Evolutionary conservation across 768 basidiomycete genomes (phyloP).

Genomic region (Astraeus odoratus): DNA sequence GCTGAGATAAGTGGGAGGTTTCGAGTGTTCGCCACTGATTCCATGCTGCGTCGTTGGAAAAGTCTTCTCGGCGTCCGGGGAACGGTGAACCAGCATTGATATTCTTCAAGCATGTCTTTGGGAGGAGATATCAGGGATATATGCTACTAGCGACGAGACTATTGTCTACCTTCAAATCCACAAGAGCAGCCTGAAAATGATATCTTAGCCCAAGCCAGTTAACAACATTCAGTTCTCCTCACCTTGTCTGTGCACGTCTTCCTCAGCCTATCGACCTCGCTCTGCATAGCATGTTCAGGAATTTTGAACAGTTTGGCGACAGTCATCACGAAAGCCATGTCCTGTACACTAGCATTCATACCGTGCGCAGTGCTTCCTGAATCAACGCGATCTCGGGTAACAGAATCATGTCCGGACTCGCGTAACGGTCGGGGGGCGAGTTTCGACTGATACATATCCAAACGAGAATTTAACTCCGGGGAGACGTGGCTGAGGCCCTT

Average conservation of each 20-base stretch:
- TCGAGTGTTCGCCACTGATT: conserved; percentile 78
- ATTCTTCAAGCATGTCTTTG: conserved; percentile 82
- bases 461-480: conserved; percentile 70
- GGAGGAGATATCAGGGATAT: conserved; percentile 7
- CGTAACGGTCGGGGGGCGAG: conserved; percentile 56
- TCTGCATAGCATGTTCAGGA: conserved; percentile 56
- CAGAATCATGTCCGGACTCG: conserved; percentile 66
- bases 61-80: conserved; percentile 83
- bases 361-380: conserved; percentile 35
- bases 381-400: conserved; percentile 48
- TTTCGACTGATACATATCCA: conserved; percentile 82
- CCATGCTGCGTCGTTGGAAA: conserved; percentile 77
- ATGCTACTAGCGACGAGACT: background rate
- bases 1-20: conserved; percentile 76
- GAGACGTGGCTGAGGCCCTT: conserved; percentile 68
- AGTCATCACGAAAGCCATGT: conserved; percentile 72
- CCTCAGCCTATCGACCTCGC: conserved; percentile 63
- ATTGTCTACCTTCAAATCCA: conserved; percentile 72
- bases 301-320: conserved; percentile 73
- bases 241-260: conserved; percentile 74
- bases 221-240: conserved; percentile 5
- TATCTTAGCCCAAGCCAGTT: background rate
- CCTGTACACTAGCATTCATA: conserved; percentile 42
- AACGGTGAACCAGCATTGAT: conserved; percentile 79
- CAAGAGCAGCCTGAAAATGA: conserved; percentile 61